Base-by-base conservation (phyloP, 148 eudicot species). In the Diospyros lotus region DNA sequence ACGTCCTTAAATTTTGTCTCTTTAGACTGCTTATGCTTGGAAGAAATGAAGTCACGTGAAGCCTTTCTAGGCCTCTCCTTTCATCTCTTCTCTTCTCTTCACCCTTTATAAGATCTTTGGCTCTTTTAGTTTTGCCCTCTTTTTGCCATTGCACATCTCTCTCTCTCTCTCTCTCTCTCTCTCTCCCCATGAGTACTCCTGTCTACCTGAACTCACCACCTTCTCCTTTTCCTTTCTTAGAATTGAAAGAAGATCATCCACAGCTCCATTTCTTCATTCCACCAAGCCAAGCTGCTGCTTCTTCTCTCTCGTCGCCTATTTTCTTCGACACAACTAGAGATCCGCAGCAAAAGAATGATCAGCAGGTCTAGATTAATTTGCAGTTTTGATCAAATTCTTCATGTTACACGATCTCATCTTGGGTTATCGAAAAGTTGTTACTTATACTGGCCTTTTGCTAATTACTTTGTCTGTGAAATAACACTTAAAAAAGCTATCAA, bases 1-100 rank as follows among this genome's bases (percentile, higher is more conserved):
- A 66, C 83, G 81, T 77, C 78, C 59, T 72, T 52, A 76, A 43
- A 56, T 6, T 52, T 76, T 76, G 79, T 76, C 79, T 62, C 40
- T 67, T 0, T 6, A 13, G 69, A 10, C 43, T 51, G 6, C 18
- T 59, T 64, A 54, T 73, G 55, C 72, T 61, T 80, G 80, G 76
- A 68, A 45, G 72, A 71, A 72, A 76, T 76, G 60, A 72, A 80
- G 77, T 80, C 80, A 76, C 83, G 83, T 76, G 80, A 76, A 76
- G 69, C 65, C 58, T 56, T 67, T 72, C 46, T 43, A 9, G 67
- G 51, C 79, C 75, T 58, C 74, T 74, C 44, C 50, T 28, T 45
- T 2, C 71, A 56, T 58, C 14, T 28, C 4, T 14, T 13, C 9
- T 43, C 1, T 42, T 15, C 5, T 55, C 3, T 6, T 11, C n/a